A percentile compares a stretch with the other conserved stretches of the same genome.
These are phyloP conservation scores for Diaporthe eres DNA, from an alignment of 2,329 filamentous ascomycete genomes.

Conservation along the genomic window DNA sequence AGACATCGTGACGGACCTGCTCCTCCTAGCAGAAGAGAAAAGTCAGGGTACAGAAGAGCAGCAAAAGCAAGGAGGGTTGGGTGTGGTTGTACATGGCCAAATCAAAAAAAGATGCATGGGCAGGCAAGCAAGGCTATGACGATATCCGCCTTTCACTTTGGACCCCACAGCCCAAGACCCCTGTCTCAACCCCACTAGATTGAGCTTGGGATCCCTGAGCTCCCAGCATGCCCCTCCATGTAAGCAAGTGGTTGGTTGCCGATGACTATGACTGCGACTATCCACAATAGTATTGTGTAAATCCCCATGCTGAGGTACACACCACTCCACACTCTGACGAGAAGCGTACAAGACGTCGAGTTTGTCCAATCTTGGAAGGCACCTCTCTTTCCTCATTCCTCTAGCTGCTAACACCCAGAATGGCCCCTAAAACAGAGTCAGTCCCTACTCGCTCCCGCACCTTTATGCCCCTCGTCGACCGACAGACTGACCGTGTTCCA, in stretches of 20 bases:
- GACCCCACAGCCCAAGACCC: slow-evolving; percentile 2
- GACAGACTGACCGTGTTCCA: slow-evolving; percentile 51
- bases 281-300: not conserved
- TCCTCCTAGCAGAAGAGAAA: slow-evolving; percentile 11
- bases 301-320: not conserved
- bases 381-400: too few relatives aligned
- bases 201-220: slow-evolving; percentile 16
- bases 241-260: not conserved
- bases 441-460: slow-evolving; percentile 42
- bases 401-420: slow-evolving; percentile 43
- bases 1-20: slow-evolving; percentile 26
- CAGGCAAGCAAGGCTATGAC: slow-evolving; percentile 17
- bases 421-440: slow-evolving; percentile 63
- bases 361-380: not conserved
- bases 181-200: slow-evolving; percentile 22
- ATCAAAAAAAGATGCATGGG: not conserved
- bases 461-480: not conserved
- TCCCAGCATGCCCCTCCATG: slow-evolving; percentile 17
- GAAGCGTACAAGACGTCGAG: not conserved
- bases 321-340: not conserved
- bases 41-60: not conserved
- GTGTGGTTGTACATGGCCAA: not conserved
- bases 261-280: not conserved
- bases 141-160: not conserved
- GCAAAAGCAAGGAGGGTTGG: not conserved